Evolutionary conservation across 257 asterid species (phyloP).

Genomic region (Solanum peruvianum): DNA sequence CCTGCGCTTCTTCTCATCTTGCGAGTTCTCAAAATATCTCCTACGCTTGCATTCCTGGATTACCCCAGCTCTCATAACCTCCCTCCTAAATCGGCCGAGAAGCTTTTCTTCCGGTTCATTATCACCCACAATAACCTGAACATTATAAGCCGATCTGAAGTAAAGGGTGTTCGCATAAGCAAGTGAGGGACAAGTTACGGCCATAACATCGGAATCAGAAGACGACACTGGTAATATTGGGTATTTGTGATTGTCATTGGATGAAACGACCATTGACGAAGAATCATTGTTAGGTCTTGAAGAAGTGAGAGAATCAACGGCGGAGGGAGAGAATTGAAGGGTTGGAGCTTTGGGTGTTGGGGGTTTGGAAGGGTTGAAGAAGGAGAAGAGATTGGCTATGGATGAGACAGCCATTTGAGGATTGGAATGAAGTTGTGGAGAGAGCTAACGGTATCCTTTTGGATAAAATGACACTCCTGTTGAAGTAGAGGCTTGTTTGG

Average conservation of each 20-base stretch:
- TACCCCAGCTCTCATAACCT: constrained; percentile 84
- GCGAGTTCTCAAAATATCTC: constrained; percentile 62
- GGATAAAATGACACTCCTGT: background rate
- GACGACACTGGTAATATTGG: background rate
- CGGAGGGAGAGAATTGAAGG: constrained; percentile 8
- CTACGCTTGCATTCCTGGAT: constrained; percentile 84
- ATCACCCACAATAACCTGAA: constrained; percentile 72
- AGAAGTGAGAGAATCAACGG: constrained; percentile 5
- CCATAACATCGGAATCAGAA: constrained; percentile 20
- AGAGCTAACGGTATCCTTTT: background rate
- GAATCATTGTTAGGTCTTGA: background rate
- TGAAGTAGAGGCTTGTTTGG: background rate
- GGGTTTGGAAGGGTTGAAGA: constrained; percentile 42
- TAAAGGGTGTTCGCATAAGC: constrained; percentile 52
- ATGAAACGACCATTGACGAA: constrained; percentile 17
- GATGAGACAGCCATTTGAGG: constrained; percentile 15
- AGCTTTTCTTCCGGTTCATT: constrained; percentile 84
- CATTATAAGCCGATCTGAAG: constrained; percentile 61
- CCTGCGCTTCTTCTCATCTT: constrained; percentile 73
- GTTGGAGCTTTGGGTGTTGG: constrained; percentile 27
- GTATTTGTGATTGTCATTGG: constrained; percentile 21
- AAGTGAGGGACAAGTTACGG: constrained; percentile 63
- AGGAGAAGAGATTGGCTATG: constrained; percentile 46
- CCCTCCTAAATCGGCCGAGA: constrained; percentile 71
- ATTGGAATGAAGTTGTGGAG: background rate